A percentile compares a stretch with the other conserved stretches of the same genome.
Evolutionary conservation across 2,329 filamentous ascomycete species (phyloP).

Genomic region (Penicillium italicum): DNA sequence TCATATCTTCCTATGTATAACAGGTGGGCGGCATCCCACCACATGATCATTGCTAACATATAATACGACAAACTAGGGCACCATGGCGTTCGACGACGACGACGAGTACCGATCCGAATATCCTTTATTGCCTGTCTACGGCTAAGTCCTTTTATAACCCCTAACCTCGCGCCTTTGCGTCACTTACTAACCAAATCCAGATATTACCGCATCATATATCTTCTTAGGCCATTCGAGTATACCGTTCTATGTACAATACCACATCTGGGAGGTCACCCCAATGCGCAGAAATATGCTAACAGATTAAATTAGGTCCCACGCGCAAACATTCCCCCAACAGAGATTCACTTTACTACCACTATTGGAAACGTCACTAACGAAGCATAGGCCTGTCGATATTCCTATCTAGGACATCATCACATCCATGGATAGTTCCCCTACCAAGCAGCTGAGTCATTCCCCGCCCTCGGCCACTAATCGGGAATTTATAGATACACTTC

Average conservation of each 20-base stretch:
- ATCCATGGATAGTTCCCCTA: not conserved
- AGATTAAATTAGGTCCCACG: not conserved
- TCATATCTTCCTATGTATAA: not conserved
- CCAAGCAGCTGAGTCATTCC: not conserved
- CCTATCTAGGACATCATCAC: not conserved
- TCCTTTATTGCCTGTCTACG: not conserved
- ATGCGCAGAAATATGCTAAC: not conserved
- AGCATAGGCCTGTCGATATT: not conserved
- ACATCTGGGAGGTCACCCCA: not conserved
- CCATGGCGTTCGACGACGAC: not conserved
- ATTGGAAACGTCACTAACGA: not conserved
- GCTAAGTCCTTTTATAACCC: not conserved
- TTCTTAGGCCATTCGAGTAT: not conserved
- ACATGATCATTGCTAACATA: not conserved
- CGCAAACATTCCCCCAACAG: not conserved
- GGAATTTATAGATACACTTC: not conserved
- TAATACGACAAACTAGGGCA: not conserved
- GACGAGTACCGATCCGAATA: not conserved
- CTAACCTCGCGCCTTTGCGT: not conserved
- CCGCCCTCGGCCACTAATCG: not conserved
- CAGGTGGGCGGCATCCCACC: not conserved
- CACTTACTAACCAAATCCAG: not conserved
- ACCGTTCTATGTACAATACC: not conserved
- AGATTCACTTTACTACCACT: not conserved
- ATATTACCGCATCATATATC: not conserved